Conservation (phyloP, 164 flowering plant genomes). For the Umbellularia californica region DNA sequence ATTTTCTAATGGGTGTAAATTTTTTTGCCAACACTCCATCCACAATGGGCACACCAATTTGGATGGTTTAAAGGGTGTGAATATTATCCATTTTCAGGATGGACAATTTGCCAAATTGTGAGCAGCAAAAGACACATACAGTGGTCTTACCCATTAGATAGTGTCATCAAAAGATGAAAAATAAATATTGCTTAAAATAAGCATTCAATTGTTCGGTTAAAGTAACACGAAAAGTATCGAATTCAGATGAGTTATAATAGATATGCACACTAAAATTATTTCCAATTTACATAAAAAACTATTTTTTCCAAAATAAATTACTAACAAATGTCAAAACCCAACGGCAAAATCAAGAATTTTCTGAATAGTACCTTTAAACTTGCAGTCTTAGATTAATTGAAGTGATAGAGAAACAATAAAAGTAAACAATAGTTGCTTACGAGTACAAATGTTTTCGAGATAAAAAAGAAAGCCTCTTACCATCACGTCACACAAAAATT, state of each 20-base stretch:
- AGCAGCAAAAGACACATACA: neutral
- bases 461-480: conserved; percentile 32
- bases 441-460: neutral
- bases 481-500: conserved; percentile 96
- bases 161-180: neutral
- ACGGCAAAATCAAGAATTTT: no score
- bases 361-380: no score
- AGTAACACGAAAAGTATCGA: neutral
- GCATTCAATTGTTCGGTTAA: neutral
- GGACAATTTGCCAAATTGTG: neutral
- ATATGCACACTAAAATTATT: neutral
- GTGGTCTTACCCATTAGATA: neutral
- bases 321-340: no score
- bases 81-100: neutral
- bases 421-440: neutral
- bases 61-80: neutral
- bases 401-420: no score
- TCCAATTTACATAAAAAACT: neutral
- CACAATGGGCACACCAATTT: neutral
- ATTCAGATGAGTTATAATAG: neutral
- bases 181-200: neutral
- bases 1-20: neutral
- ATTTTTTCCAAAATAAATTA: neutral
- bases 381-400: no score
- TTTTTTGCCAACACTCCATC: neutral